Base-by-base conservation (phyloP, 1,284 basidiomycete species). In the Pterulicium gracile region DNA sequence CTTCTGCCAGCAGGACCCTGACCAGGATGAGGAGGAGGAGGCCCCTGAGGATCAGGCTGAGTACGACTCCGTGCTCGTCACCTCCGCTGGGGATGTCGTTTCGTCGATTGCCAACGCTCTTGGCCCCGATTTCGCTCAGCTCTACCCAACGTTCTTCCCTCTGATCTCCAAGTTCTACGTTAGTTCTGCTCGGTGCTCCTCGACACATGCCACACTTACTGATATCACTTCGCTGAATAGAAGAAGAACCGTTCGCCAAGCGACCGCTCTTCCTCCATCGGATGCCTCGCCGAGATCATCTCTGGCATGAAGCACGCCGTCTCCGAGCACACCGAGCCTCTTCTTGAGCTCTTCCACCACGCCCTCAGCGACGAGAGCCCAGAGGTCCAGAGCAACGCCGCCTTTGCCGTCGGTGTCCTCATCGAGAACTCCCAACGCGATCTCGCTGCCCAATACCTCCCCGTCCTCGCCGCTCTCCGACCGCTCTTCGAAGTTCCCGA, bases 301-400 rank as follows among this genome's bases (percentile, higher is more conserved):
- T 81, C 85, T 22, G 93, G 92, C 43, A 86, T 98, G 75, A 93
- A 95, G 71, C 65, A 63, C 43, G 81, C 87, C 22, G 77, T 98
- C 53, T 95, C 92, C 0, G 81, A 86, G 13, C 89, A 80, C 60
- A 97, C 96, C 2, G 77, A 88, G 55, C 77, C 77, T n/a, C 70
- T 96, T 14, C 73, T 93, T 48, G 79, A 88, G 50, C 75, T 96
- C 50, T 87, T 95, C 67, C 83, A 86, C 61, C 75, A 73, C 49
- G 92, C 89, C 5, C 75, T 98, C 22, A 65, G 76, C 50, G 96
- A 98, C 60, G 70, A 77, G 32, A 95, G 98, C 47, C 69, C 85
- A 5, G 93, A 98, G 62, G 94, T 98, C 3, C 82, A 91, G 56
- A 94, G 90, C 65, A 98, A 98, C 59, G 92, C 94, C 24, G 92